Percentiles rank a stretch among this genome's conserved stretches.
These are phyloP conservation scores for Penstemon barbatus DNA, from an alignment of 257 asterid genomes.

Conservation along the genomic window DNA sequence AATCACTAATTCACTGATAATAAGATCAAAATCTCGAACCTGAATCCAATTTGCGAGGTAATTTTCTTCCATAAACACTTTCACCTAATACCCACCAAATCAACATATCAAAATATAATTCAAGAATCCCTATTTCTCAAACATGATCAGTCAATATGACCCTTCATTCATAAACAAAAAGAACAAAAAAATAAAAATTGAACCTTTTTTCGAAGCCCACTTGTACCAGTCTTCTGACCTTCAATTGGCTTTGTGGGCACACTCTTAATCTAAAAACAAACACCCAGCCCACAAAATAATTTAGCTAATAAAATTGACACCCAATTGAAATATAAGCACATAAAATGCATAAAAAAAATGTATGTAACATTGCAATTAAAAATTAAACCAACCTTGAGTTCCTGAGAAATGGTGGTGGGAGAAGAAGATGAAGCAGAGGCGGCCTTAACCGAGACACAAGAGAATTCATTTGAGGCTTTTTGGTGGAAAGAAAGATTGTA, in stretches of 20 bases:
- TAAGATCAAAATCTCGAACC: slow-evolving; percentile 35
- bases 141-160: slow-evolving; percentile 25
- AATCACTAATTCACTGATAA: slow-evolving; percentile 21
- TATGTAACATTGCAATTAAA: background rate
- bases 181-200: background rate
- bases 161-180: slow-evolving; percentile 19
- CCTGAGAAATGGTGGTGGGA: slow-evolving; percentile 54
- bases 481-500: slow-evolving; percentile 31
- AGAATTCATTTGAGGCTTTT: slow-evolving; percentile 23
- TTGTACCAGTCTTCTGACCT: slow-evolving; percentile 96
- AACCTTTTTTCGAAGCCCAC: slow-evolving; percentile 98
- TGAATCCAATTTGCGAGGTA: slow-evolving; percentile 98
- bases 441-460: slow-evolving; percentile 40
- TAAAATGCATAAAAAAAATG: background rate
- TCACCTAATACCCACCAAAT: slow-evolving; percentile 53
- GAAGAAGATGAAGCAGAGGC: slow-evolving; percentile 53
- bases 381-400: slow-evolving; percentile 55
- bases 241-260: slow-evolving; percentile 80
- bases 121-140: slow-evolving; percentile 18
- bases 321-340: slow-evolving; percentile 18
- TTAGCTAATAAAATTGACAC: background rate
- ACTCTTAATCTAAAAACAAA: slow-evolving; percentile 51
- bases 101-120: slow-evolving; percentile 25
- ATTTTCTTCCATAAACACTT: slow-evolving; percentile 84
- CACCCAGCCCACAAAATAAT: no score